These are phyloP conservation scores for Globisporangium recalcitrans DNA, from an alignment of 352 stramenopile genomes.

Conservation along the genomic window DNA sequence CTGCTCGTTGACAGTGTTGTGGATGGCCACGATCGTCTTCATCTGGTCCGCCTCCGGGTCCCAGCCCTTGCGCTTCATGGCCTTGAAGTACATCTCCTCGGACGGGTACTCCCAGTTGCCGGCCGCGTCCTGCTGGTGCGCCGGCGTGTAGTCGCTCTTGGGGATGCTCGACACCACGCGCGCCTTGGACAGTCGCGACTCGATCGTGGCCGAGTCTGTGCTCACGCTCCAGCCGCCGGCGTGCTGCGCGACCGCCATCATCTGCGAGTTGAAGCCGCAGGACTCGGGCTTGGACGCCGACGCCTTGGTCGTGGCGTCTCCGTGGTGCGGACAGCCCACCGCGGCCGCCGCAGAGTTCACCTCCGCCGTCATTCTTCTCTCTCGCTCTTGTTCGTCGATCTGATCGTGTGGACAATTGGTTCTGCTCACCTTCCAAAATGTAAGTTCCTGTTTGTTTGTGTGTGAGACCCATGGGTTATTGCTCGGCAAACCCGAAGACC, in stretches of 20 bases:
- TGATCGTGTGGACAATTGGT: slow-evolving; percentile 5
- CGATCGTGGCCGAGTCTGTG: slow-evolving; percentile 20
- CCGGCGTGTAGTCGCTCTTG: slow-evolving; percentile 83
- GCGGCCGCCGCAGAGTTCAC: slow-evolving; percentile 58
- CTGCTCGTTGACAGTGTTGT: slow-evolving; percentile 97
- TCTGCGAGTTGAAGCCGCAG: slow-evolving; percentile 49
- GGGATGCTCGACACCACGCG: slow-evolving; percentile 93
- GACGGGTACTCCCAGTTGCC: slow-evolving; percentile 95
- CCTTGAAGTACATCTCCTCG: slow-evolving; percentile 97
- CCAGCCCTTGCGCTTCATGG: slow-evolving; percentile 96
- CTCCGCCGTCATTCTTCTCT: slow-evolving; percentile 51
- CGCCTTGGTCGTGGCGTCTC: slow-evolving; percentile 9
- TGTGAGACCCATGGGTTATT: not conserved
- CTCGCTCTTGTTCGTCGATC: not conserved
- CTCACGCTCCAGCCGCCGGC: slow-evolving; percentile 32
- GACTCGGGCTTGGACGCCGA: slow-evolving; percentile 15
- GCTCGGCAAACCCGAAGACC: not conserved
- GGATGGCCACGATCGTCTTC: slow-evolving; percentile 94
- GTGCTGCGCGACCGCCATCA: slow-evolving; percentile 49
- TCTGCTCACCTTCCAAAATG: too few relatives aligned
- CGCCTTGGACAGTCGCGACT: slow-evolving; percentile 56
- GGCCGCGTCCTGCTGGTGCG: slow-evolving; percentile 46
- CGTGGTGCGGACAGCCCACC: slow-evolving; percentile 39
- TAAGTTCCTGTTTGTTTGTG: too few relatives aligned
- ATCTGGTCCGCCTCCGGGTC: slow-evolving; percentile 89